These are phyloP conservation scores for Globisporangium solare DNA, from an alignment of 352 stramenopile species.

Conservation along the genomic window DNA sequence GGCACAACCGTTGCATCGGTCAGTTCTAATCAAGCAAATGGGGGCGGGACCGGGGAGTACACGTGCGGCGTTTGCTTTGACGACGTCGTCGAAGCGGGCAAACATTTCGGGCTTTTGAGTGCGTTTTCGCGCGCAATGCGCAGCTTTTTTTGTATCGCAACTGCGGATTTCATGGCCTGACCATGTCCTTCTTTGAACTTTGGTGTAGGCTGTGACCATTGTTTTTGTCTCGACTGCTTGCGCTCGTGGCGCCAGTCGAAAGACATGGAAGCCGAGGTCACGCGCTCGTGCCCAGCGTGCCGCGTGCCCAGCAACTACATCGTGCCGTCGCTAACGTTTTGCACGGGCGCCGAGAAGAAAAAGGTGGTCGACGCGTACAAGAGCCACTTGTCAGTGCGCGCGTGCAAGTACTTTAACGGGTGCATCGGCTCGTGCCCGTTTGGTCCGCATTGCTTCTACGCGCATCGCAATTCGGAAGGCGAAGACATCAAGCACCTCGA, in stretches of 20 bases:
- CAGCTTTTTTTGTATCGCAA: too few species aligned
- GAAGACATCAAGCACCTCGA: conserved; percentile 68
- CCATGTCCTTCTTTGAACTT: background rate
- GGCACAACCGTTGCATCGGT: background rate
- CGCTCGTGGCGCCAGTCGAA: conserved; percentile 69
- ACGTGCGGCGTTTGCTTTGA: conserved; percentile 84
- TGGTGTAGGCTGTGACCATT: conserved; percentile 54
- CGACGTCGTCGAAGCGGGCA: conserved; percentile 69
- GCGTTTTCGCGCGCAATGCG: conserved; percentile 9
- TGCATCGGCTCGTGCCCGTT: conserved; percentile 66
- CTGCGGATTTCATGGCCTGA: too few species aligned
- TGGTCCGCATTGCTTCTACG: conserved; percentile 72
- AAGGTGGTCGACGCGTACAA: conserved; percentile 68
- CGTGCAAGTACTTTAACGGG: conserved; percentile 82
- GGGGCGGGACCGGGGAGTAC: conserved; percentile 28
- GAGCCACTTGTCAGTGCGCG: conserved; percentile 58
- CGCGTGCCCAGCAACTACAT: conserved; percentile 70
- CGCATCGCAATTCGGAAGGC: conserved; percentile 51
- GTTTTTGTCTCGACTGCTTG: conserved; percentile 74
- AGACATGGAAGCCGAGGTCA: conserved; percentile 67
- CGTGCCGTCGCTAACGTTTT: conserved; percentile 75
- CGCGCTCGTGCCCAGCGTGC: conserved; percentile 59
- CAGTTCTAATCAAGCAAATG: conserved; percentile 10
- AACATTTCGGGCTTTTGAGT: conserved; percentile 79
- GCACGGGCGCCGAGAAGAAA: conserved; percentile 51